These are phyloP conservation scores for Saturnispora hagleri DNA, from an alignment of 805 yeast genomes.

Conservation along the genomic window DNA sequence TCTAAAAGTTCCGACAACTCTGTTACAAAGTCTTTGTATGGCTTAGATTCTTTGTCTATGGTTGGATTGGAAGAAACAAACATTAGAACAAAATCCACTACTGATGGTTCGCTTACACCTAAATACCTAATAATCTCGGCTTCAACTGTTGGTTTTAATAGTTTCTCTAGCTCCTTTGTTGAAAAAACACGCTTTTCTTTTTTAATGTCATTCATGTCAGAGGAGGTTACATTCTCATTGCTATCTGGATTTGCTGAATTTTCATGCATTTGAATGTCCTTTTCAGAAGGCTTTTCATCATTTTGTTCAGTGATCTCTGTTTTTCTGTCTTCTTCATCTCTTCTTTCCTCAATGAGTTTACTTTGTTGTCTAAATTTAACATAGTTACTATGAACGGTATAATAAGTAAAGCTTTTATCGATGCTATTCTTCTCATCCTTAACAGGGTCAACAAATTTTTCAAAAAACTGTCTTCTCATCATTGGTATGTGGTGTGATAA, in stretches of 20 bases:
- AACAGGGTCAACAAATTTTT: slow-evolving; percentile 23
- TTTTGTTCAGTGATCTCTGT: slow-evolving; percentile 17
- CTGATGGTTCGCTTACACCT: slow-evolving; percentile 45
- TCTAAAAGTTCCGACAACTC: slow-evolving; percentile 43
- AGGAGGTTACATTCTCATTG: neutral
- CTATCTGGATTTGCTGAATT: neutral
- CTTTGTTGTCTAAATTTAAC: slow-evolving; percentile 30
- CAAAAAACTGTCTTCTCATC: slow-evolving; percentile 20
- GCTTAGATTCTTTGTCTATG: slow-evolving; percentile 20
- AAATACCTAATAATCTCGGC: slow-evolving; percentile 40
- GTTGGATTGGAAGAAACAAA: slow-evolving; percentile 30
- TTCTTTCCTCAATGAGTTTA: slow-evolving; percentile 30
- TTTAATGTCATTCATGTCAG: neutral
- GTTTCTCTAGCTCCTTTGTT: neutral
- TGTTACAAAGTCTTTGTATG: slow-evolving; percentile 29
- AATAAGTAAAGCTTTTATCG: slow-evolving; percentile 29
- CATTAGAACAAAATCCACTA: slow-evolving; percentile 35
- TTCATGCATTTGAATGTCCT: neutral
- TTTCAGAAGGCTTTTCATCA: slow-evolving; percentile 9
- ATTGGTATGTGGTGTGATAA: slow-evolving; percentile 13
- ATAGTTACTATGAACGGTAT: slow-evolving; percentile 36
- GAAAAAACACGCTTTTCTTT: neutral
- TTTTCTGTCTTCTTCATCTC: slow-evolving; percentile 28
- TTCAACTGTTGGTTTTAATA: slow-evolving; percentile 26
- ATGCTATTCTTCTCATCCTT: slow-evolving; percentile 23